Base-by-base conservation (phyloP, 2,329 filamentous ascomycete species). In the Aotearoamyces nothofagi region DNA sequence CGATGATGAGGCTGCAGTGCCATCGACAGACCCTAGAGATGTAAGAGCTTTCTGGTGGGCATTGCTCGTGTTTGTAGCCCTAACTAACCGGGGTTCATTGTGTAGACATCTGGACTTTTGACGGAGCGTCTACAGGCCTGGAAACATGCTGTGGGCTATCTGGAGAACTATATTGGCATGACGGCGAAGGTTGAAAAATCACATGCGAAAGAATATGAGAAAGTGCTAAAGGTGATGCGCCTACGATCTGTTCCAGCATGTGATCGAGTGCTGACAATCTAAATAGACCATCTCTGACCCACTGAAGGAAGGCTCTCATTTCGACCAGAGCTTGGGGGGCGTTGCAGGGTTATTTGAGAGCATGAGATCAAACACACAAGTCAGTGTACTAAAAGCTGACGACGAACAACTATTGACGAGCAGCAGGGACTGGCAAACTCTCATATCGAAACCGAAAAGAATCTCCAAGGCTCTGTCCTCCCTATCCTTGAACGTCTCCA, bases 141-240 rank as follows among this genome's bases (percentile, higher is more conserved):
- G 84, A 96, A 94, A 54, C 87, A 96, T 53, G 82, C 86, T 36
- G 81, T 84, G 37, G 81, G 66, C 32, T 87, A 93, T 49, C 66
- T 98, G 26, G 84, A 96, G 55, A 83, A 92, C 29, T 98, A 94
- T 52, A 66, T 96, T 45, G 61, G 60, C 16, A 75, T 79, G 5
- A 81, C 84, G 3, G 84, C 93, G 54, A 94, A 87, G 63, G 64
- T 82, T 33, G 78, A 94, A 49, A 78, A 75, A 49, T 66, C 70
- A 8, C 78, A 93, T 43, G 74, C 82, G 31, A 96, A 93, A 60
- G 87, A 96, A 54, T 93, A 93, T 47, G 86, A 96, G 60, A 87
- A 81, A 56, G 76, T 90, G 7, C 58, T 96, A 46, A 98, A 96
- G 74, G 77, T 74, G 31, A 15, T 14, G 15, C 15, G 15, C 15